Conservation (phyloP, 768 basidiomycete species). For the Pleurotus citrinopileatus region DNA sequence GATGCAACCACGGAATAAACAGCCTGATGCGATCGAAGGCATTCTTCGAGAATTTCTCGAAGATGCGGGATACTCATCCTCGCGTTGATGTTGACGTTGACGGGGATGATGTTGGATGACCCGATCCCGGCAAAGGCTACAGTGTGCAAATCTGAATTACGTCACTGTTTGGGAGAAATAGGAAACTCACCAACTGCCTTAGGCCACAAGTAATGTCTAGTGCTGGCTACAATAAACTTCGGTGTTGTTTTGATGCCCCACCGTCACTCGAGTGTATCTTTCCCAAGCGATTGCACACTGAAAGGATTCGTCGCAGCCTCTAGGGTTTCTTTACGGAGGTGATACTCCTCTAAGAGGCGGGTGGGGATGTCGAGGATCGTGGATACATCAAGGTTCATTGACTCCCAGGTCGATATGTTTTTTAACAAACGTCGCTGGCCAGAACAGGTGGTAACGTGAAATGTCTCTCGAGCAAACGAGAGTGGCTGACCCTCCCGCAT, state of each 20-base stretch:
- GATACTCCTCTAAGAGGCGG: constrained; percentile 29
- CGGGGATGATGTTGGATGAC: constrained; percentile 29
- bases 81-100: constrained; percentile 33
- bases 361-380: constrained; percentile 32
- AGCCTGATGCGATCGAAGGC: constrained; percentile 26
- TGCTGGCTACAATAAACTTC: constrained; percentile 24
- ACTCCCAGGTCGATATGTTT: constrained; percentile 33
- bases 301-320: constrained; percentile 26
- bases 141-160: not conserved
- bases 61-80: constrained; percentile 31
- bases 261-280: constrained; percentile 24
- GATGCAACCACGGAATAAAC: constrained; percentile 41
- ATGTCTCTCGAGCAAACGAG: constrained; percentile 25
- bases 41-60: constrained; percentile 21
- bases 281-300: constrained; percentile 33
- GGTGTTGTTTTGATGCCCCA: constrained; percentile 21
- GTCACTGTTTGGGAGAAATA: not conserved
- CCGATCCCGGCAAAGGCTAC: constrained; percentile 43
- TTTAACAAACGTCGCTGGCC: constrained; percentile 22
- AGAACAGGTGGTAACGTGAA: constrained; percentile 27
- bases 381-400: constrained; percentile 35
- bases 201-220: constrained; percentile 46
- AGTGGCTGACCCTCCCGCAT: constrained; percentile 29
- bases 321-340: constrained; percentile 30
- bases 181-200: constrained; percentile 39